Percentiles rank a stretch among this genome's conserved stretches.
These are phyloP conservation scores for Pharnaceum exiguum DNA, from an alignment of 148 eudicot genomes.

Conservation along the genomic window DNA sequence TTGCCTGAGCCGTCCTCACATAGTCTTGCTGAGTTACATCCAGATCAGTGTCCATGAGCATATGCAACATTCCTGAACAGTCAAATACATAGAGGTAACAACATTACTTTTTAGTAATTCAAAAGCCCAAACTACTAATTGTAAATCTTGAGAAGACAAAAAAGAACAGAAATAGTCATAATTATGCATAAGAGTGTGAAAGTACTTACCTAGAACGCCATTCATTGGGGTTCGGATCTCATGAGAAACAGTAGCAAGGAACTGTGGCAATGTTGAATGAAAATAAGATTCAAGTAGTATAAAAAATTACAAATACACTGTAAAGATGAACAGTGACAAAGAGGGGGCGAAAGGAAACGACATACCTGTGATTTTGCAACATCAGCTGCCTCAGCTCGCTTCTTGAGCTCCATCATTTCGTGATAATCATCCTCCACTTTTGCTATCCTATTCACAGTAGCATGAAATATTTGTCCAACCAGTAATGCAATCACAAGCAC, in stretches of 20 bases:
- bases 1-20: conserved; percentile 89
- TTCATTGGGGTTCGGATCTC: conserved; percentile 99
- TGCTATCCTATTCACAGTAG: conserved; percentile 70
- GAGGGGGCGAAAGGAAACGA: not conserved
- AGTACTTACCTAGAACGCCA: conserved; percentile 77
- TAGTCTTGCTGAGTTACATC: conserved; percentile 96
- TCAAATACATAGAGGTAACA: not conserved
- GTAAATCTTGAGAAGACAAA: no score
- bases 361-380: conserved; percentile 86
- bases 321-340: not conserved
- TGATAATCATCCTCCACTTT: conserved; percentile 83
- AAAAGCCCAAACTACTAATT: not conserved
- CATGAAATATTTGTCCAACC: conserved; percentile 67
- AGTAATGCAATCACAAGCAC: conserved; percentile 69
- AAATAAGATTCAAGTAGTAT: not conserved
- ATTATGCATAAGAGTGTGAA: not conserved
- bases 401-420: conserved; percentile 78
- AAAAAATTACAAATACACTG: not conserved
- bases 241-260: conserved; percentile 97
- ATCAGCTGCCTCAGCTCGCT: conserved; percentile 90
- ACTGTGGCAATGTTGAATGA: conserved; percentile 40
- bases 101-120: not conserved
- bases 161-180: not conserved
- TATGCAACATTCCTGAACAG: conserved; percentile 82
- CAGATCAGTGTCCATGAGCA: conserved; percentile 89